phyloP scores from a whole-genome alignment of 371 early-diverging fungal species.

The Choanephora cucurbitarum region DNA sequence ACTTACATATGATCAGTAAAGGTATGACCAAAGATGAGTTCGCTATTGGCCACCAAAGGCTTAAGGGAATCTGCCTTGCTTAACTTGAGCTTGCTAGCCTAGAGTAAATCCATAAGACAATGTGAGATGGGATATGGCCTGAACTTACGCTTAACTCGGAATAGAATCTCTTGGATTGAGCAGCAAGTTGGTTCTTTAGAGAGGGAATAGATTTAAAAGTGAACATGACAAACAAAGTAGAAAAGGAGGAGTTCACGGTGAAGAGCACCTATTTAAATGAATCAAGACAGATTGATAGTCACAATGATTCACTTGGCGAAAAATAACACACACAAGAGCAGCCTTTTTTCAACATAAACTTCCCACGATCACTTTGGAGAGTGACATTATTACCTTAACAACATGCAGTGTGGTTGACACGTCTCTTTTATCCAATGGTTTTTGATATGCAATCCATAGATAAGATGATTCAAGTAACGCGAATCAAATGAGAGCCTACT shows the following conservation, averaged over 20 bases:
- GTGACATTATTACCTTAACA: not conserved
- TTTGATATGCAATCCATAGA: not conserved
- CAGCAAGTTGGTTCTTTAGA: conserved; percentile 11
- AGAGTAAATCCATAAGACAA: conserved; percentile 1
- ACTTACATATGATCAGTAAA: conserved; percentile 94
- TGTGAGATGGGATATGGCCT: not conserved
- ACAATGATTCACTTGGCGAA: conserved; percentile 18
- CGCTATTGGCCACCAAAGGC: conserved; percentile 70
- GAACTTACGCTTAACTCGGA: conserved; percentile 26
- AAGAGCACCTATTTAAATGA: conserved; percentile 7
- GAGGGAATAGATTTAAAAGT: conserved; percentile 12
- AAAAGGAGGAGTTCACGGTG: not conserved
- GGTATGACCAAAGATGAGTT: conserved; percentile 85
- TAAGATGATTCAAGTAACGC: too few relatives aligned
- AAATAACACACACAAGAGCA: too few relatives aligned
- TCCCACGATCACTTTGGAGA: conserved; percentile 6
- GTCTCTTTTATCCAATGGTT: too few relatives aligned
- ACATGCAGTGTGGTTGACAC: too few relatives aligned
- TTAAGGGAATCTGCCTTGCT: conserved; percentile 51
- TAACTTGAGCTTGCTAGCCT: conserved; percentile 55
- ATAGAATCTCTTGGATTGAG: conserved; percentile 22
- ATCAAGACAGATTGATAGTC: conserved; percentile 5
- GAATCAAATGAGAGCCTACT: too few relatives aligned
- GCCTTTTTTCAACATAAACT: conserved; percentile 4
- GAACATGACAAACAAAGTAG: too few relatives aligned